A percentile compares a stretch with the other conserved stretches of the same genome.
Evolutionary conservation across 305 asterid species (phyloP).

Genomic region (Vinca major): DNA sequence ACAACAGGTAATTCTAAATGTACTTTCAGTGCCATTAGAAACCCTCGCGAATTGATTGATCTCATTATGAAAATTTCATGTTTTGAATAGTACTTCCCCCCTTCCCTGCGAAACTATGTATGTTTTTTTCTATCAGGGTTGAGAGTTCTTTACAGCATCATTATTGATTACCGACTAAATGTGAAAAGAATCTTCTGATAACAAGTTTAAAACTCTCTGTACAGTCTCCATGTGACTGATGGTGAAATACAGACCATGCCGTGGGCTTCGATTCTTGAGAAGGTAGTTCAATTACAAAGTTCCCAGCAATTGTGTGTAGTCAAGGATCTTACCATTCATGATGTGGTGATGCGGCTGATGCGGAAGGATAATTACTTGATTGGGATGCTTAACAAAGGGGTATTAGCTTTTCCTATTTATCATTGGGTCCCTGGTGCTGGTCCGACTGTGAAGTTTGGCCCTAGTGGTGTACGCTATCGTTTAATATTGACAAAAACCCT

Average conservation of each 20-base stretch:
- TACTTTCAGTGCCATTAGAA: neutral
- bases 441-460: slow-evolving; percentile 37
- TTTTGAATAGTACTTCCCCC: neutral
- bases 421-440: slow-evolving; percentile 83
- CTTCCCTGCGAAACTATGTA: neutral
- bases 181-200: neutral
- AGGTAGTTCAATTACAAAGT: slow-evolving; percentile 57
- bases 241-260: slow-evolving; percentile 87
- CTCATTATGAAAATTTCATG: neutral
- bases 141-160: neutral
- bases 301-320: slow-evolving; percentile 61
- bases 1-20: slow-evolving; percentile 46
- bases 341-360: slow-evolving; percentile 87
- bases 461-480: slow-evolving; percentile 41
- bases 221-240: slow-evolving; percentile 80
- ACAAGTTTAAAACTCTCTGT: slow-evolving; percentile 7
- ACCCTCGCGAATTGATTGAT: neutral
- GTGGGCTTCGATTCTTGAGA: slow-evolving; percentile 84
- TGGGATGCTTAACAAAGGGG: slow-evolving; percentile 97
- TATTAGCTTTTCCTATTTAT: slow-evolving; percentile 81
- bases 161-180: neutral
- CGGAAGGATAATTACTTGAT: slow-evolving; percentile 93
- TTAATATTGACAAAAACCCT: slow-evolving; percentile 79
- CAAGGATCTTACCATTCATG: slow-evolving; percentile 81
- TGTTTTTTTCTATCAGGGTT: neutral